A percentile compares a stretch with the other conserved stretches of the same genome.
Evolutionary conservation across 768 basidiomycete genomes (phyloP).

Genomic region (Leucocoprinus birnbaumii): DNA sequence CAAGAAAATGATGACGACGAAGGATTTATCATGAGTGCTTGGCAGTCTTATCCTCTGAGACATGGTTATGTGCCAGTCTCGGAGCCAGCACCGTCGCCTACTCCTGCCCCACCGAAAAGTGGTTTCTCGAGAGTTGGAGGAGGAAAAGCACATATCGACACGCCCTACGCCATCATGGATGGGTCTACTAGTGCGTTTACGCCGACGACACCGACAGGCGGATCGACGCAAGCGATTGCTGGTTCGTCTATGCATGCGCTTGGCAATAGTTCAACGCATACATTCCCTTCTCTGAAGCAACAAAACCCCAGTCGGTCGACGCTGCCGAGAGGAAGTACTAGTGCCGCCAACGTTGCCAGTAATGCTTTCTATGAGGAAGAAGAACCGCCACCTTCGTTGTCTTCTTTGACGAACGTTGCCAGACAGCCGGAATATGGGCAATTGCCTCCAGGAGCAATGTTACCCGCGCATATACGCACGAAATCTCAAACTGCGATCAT

Average conservation of each 20-base stretch:
- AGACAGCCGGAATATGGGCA: conserved; percentile 28
- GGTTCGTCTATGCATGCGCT: conserved; percentile 8
- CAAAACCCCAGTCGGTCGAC: conserved; percentile 22
- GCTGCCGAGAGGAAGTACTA: conserved; percentile 9
- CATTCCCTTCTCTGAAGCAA: conserved; percentile 65
- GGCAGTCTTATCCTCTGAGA: conserved; percentile 59
- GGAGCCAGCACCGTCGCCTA: conserved; percentile 26
- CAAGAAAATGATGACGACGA: conserved; percentile 80
- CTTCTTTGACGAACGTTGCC: conserved; percentile 37
- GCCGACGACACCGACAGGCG: neutral
- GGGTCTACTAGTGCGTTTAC: conserved; percentile 23
- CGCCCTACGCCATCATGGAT: conserved; percentile 71
- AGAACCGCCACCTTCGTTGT: conserved; percentile 49
- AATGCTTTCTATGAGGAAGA: conserved; percentile 25
- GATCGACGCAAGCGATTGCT: conserved; percentile 6
- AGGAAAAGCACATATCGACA: conserved; percentile 80
- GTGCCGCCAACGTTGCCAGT: neutral
- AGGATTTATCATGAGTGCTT: conserved; percentile 93
- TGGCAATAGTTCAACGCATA: conserved; percentile 48
- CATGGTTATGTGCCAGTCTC: conserved; percentile 46
- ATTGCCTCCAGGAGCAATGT: conserved; percentile 63
- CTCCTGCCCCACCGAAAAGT: conserved; percentile 22
- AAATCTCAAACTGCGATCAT: conserved; percentile 85
- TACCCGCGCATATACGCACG: conserved; percentile 65
- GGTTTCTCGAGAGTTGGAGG: conserved; percentile 89